Conservation (phyloP, 1,139 yeast species). For the Geotrichum histeridarum region DNA sequence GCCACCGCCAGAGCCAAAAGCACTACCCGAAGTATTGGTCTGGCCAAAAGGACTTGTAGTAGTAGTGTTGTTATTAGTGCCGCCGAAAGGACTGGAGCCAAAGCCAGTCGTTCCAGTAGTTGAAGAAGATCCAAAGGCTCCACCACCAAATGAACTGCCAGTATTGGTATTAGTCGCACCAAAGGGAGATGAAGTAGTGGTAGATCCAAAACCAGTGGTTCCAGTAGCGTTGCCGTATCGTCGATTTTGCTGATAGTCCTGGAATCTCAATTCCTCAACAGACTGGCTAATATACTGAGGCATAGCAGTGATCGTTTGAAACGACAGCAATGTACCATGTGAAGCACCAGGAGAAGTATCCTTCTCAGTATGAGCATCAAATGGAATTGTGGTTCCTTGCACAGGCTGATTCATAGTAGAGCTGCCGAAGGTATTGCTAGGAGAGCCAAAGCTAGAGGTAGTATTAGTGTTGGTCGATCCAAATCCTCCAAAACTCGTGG, state of each 20-base stretch:
- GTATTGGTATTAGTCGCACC: slow-evolving; percentile 11
- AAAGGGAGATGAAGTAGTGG: slow-evolving; percentile 12
- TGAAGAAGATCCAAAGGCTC: background rate
- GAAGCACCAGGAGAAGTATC: slow-evolving; percentile 47
- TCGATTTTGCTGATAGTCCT: slow-evolving; percentile 78
- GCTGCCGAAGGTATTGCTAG: slow-evolving; percentile 36
- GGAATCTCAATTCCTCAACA: slow-evolving; percentile 80
- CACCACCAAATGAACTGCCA: slow-evolving; percentile 1
- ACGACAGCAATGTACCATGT: slow-evolving; percentile 47
- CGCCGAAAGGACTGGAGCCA: slow-evolving; percentile 16
- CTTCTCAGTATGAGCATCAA: slow-evolving; percentile 71
- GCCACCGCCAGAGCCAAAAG: slow-evolving; percentile 3
- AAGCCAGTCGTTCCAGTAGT: slow-evolving; percentile 20
- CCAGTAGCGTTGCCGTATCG: slow-evolving; percentile 48
- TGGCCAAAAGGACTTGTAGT: slow-evolving; percentile 1
- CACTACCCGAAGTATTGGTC: background rate
- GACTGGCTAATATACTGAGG: slow-evolving; percentile 81
- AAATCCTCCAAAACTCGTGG: slow-evolving; percentile 28
- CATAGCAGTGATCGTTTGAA: slow-evolving; percentile 78
- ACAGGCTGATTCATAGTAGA: slow-evolving; percentile 24
- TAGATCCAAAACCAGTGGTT: slow-evolving; percentile 14
- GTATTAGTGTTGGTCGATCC: slow-evolving; percentile 28
- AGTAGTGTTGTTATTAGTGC: background rate
- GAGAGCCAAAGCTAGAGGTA: slow-evolving; percentile 27
- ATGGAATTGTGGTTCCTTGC: slow-evolving; percentile 27